A percentile compares a stretch with the other conserved stretches of the same genome.
Evolutionary conservation across 192 early-diverging fungal genomes (phyloP).

Genomic region (Pilaira anomala): DNA sequence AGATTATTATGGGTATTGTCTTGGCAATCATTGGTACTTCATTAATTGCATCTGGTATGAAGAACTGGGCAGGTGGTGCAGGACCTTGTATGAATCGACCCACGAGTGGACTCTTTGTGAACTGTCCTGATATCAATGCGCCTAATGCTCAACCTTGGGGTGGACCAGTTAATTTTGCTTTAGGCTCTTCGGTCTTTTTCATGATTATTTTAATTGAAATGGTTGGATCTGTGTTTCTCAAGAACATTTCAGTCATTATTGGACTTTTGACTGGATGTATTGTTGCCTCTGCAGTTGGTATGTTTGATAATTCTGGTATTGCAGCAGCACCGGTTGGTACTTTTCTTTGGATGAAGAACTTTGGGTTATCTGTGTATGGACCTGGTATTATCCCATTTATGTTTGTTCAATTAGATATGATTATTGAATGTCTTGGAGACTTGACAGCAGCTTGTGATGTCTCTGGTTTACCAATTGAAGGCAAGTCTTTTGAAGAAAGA

Average conservation of each 20-base stretch:
- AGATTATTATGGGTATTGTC: slow-evolving; percentile 53
- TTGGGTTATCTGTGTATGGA: slow-evolving; percentile 44
- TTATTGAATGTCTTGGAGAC: slow-evolving; percentile 52
- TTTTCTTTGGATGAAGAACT: slow-evolving; percentile 52
- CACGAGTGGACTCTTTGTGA: slow-evolving; percentile 39
- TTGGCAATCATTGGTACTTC: slow-evolving; percentile 48
- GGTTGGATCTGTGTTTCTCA: slow-evolving; percentile 56
- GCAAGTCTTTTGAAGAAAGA: slow-evolving; percentile 52
- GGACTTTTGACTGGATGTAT: slow-evolving; percentile 52
- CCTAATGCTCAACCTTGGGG: slow-evolving; percentile 57
- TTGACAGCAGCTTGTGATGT: slow-evolving; percentile 57
- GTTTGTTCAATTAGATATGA: slow-evolving; percentile 45
- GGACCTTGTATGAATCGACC: slow-evolving; percentile 45
- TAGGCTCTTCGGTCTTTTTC: slow-evolving; percentile 46
- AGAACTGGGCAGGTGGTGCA: slow-evolving; percentile 49
- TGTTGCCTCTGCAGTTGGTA: slow-evolving; percentile 46
- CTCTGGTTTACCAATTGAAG: slow-evolving; percentile 47
- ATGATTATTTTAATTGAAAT: slow-evolving; percentile 50
- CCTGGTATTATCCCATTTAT: slow-evolving; percentile 52
- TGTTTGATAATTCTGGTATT: slow-evolving; percentile 42
- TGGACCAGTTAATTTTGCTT: slow-evolving; percentile 43
- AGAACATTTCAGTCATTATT: slow-evolving; percentile 50
- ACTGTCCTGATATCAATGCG: slow-evolving; percentile 41
- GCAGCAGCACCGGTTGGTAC: slow-evolving; percentile 45
- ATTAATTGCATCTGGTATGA: slow-evolving; percentile 45